Evolutionary conservation across 192 early-diverging fungal genomes (phyloP), one percentile per base, ranked within the genome.

Genomic region (Phlyctochytrium planicorne): DNA sequence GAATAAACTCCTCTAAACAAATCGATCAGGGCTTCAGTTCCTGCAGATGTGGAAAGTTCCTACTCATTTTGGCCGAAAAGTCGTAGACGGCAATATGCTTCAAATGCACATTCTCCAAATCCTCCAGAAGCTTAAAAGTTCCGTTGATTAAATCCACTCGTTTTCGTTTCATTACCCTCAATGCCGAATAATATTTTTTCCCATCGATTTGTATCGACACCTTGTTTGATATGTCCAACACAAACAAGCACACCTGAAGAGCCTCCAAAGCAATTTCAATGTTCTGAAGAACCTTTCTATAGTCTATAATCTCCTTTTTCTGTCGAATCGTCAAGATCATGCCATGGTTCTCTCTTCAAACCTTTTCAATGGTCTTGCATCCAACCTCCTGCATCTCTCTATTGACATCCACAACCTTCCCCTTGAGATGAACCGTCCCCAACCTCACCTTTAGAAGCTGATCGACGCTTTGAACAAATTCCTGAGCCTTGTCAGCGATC

Each of bases 371-470:
- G 27, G 94, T 83, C 31, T 89, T 85, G 40, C 77, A 82, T 30
- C 97, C 97, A 6, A 90, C 86, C 6, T 74, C 65, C 69, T 97
- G 95, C 40, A 98, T 78, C 65, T 95, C 87, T 1, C 80, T 74
- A 71, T 98, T 98, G 32, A 99, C 86, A 29, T 86, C 87, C 4
- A 89, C 79, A 40, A 99, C 89, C 68, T 93, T 93, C 64, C 87
- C 80, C 66, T 94, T 94, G 40, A 98, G 80, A 52, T 88, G 84
- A 0, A 88, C 85, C 0, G 97, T 91, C 40, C 90, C 93, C 68
- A 90, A 85, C 25, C 96, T 84, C 23, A 99, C 95, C 80, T 96
- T 95, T 52, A 99, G 82, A 30, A 99, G 85, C 69, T 98, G 93
- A 57, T 96, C 96, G 2, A 99, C 93, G 0, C 93, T 91, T 67